Base-by-base conservation (phyloP, 129 eudicot species). In the Erigeron canadensis region DNA sequence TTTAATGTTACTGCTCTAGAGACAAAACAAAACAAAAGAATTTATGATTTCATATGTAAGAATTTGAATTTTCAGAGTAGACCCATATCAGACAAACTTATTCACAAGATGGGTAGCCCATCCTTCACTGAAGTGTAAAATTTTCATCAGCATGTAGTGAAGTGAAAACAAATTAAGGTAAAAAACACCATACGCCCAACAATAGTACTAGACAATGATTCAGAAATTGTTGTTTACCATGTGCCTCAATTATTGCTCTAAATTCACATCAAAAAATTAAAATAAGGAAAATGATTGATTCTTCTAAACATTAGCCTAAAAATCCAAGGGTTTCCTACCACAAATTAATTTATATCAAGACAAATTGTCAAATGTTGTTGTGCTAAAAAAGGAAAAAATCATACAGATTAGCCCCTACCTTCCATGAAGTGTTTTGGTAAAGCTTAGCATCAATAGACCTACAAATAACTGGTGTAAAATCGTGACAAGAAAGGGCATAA, bases 231-330 rank as follows among this genome's bases (percentile, higher is more conserved):
- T 17, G 61, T 63, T 12, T 45, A 53, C 16, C 77, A 78, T 78
- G 77, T 78, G 73, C 34, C 43, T 22, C 82, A 63, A 70, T 78
- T 78, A 78, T 71, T 71, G 73, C 58, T 48, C 51, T 34, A 64
- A 42, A 38, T 21, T 67, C 17, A 63, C 23, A 69, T 45, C 45
- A 34, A 57, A 54, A 60, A 69, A 48, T 11, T 11, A 16, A 48
- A 23, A 16, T 41, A 42, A n/a, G n/a, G n/a, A n/a, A n/a, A n/a
- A n/a, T n/a, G n/a, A n/a, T n/a, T n/a, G n/a, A n/a, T n/a, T n/a
- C n/a, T n/a, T n/a, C n/a, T n/a, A n/a, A n/a, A n/a, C n/a, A n/a
- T n/a, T n/a, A n/a, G n/a, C n/a, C n/a, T n/a, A n/a, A n/a, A n/a
- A 41, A 41, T 56, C 50, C 44, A 69, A 61, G 44, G 37, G 2